A percentile compares a stretch with the other conserved stretches of the same genome.
phyloP scores from a whole-genome alignment of 345 rosid genomes.

The Conringia planisiliqua region DNA sequence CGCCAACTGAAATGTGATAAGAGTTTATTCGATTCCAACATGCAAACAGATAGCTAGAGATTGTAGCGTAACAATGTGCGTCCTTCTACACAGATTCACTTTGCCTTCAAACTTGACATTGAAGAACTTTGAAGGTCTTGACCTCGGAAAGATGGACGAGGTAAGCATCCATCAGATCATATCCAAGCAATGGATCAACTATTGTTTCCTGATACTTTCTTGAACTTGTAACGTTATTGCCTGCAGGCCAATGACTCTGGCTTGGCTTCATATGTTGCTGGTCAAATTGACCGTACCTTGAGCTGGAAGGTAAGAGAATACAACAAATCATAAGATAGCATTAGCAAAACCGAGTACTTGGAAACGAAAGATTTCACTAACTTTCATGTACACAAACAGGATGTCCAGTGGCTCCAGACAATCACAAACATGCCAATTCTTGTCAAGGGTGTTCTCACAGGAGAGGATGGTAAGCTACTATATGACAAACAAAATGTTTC shows the following conservation, averaged over 20 bases:
- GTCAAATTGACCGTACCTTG: constrained; percentile 72
- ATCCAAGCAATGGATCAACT: neutral
- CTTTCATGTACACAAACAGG: constrained; percentile 35
- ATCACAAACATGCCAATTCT: constrained; percentile 76
- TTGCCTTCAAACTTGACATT: constrained; percentile 69
- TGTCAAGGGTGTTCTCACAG: constrained; percentile 77
- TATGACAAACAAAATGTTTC: neutral
- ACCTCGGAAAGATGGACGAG: constrained; percentile 78
- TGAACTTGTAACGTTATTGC: neutral
- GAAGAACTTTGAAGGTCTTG: constrained; percentile 83
- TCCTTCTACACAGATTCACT: constrained; percentile 48
- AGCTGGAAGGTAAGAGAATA: constrained; percentile 69
- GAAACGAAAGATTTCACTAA: neutral
- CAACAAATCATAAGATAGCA: neutral
- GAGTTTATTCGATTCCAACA: neutral
- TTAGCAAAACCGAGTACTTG: neutral
- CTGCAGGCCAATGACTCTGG: constrained; percentile 71
- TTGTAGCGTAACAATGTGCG: neutral
- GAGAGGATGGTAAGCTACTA: constrained; percentile 57
- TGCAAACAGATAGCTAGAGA: neutral
- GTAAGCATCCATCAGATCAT: constrained; percentile 23
- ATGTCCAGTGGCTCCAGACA: constrained; percentile 76
- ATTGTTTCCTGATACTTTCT: neutral
- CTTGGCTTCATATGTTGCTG: constrained; percentile 76
- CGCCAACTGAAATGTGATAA: neutral